These are phyloP conservation scores for Suzukiozyma palmioleophila DNA, from an alignment of 1,139 yeast species.

Conservation along the genomic window DNA sequence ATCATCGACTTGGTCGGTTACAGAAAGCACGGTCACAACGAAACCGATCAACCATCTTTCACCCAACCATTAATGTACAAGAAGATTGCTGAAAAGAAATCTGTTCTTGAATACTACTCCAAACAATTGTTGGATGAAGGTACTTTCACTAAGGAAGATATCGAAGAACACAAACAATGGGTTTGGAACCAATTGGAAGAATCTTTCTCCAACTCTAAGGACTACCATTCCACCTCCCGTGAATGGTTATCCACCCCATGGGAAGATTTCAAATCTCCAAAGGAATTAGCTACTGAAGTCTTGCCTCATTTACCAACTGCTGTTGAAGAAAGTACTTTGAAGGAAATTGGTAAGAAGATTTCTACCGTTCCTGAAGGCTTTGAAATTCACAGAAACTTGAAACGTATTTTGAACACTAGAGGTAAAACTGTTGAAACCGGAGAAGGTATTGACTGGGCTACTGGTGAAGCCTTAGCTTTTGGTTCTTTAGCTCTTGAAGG, in stretches of 20 bases:
- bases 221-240: conserved; percentile 85
- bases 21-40: conserved; percentile 98
- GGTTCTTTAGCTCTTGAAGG: conserved; percentile 93
- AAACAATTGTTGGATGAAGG: conserved; percentile 80
- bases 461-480: conserved; percentile 98
- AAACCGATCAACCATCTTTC: conserved; percentile 98
- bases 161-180: conserved; percentile 96
- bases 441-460: conserved; percentile 97
- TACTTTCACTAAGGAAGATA: conserved; percentile 82
- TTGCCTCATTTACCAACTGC: conserved; percentile 97
- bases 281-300: conserved; percentile 91
- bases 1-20: conserved; percentile 96
- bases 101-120: conserved; percentile 82
- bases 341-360: conserved; percentile 72
- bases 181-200: conserved; percentile 94
- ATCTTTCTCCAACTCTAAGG: conserved; percentile 81
- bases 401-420: conserved; percentile 87
- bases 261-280: conserved; percentile 98
- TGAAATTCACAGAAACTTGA: conserved; percentile 90
- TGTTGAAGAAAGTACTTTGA: conserved; percentile 65
- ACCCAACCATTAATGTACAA: conserved; percentile 98
- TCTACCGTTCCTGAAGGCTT: conserved; percentile 87
- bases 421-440: conserved; percentile 85
- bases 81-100: conserved; percentile 81
- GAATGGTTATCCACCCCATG: conserved; percentile 99